Evolutionary conservation across 2,329 filamentous ascomycete species (phyloP), one percentile per base, ranked within the genome.

Genomic region (Paraconiothyrium sp.): DNA sequence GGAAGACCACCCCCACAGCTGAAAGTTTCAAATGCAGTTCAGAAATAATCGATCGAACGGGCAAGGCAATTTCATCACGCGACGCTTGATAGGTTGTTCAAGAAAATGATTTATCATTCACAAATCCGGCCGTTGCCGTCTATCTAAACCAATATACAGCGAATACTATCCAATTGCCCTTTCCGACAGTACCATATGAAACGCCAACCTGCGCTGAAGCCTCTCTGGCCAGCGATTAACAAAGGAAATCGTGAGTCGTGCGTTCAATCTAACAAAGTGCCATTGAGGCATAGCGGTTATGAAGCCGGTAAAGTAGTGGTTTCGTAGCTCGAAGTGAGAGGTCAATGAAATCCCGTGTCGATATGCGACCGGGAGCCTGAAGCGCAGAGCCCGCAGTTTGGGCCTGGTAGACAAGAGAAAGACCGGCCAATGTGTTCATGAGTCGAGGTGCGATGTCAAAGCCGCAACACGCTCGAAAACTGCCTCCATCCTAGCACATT

Each of bases 391-490:
- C 54, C 65, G 11, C 16, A 56, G 13, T 43, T 13, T 27, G 44
- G 39, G 59, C 41, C 57, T 62, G 32, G 49, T 22, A 24, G 41
- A 14, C 27, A 37, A 57, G 39, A 54, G 44, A 22, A 22, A 57
- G 20, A 16, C 27, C 9, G 22, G 41, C 35, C 5, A n/a, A 7
- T 22, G 24, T 52, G n/a, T 55, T 69, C 68, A 76, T 57, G 54
- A 72, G 65, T 78, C 76, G 34, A 78, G 68, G 66, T 76, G 73
- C 57, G 75, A 74, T n/a, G 75, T 78, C 54, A 76, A 60, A 52
- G 73, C 68, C 16, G 71, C 69, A 62, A 79, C 67, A 63, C 76
- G 71, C 62, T 78, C 72, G 46, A 72, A 68, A 10, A 65, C 69
- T n/a, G 72, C 65, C 52, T 75, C 73, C 67, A 78, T 76, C 39